phyloP scores from a whole-genome alignment of 2,329 filamentous ascomycete genomes.

The Aspergillus viridinutans region DNA sequence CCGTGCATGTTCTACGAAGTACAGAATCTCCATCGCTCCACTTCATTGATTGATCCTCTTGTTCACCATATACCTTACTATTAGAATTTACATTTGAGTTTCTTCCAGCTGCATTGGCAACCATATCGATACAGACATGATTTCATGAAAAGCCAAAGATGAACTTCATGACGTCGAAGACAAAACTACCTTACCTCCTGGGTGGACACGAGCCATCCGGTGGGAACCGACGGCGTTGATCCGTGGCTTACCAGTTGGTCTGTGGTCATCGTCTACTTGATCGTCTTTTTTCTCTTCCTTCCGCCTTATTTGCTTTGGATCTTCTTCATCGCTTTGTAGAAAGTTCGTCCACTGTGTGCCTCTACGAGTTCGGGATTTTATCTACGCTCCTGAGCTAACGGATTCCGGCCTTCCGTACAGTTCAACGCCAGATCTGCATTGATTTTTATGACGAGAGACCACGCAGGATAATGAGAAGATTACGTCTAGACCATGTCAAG shows the following conservation, averaged over 20 bases:
- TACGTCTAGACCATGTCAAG: constrained; percentile 2
- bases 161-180: neutral
- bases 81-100: neutral
- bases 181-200: neutral
- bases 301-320: neutral
- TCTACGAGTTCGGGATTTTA: neutral
- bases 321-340: neutral
- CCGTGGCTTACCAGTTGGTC: neutral
- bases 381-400: neutral
- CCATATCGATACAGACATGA: neutral
- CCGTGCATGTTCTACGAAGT: neutral
- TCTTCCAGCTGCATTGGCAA: neutral
- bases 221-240: neutral
- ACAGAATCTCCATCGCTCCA: neutral
- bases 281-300: neutral
- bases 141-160: neutral
- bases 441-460: neutral
- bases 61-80: neutral
- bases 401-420: neutral
- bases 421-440: neutral
- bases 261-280: neutral
- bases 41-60: neutral
- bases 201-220: neutral
- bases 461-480: constrained; percentile 2
- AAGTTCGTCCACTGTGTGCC: neutral